Evolutionary conservation across 2,329 filamentous ascomycete genomes (phyloP).

Genomic region (Fusarium lyarnte): DNA sequence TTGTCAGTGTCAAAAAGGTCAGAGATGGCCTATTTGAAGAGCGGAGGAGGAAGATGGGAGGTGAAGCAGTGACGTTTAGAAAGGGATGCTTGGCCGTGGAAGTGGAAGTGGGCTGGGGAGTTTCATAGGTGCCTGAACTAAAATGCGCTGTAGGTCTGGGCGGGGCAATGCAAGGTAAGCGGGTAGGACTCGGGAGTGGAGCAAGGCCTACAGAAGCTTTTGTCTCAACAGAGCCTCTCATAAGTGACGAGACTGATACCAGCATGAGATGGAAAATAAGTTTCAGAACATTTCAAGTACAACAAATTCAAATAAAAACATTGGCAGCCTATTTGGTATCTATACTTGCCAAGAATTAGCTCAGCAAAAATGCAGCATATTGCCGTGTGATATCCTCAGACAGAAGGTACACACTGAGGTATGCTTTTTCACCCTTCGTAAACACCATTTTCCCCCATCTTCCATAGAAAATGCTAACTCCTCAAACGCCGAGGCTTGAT

Average conservation of each 20-base stretch:
- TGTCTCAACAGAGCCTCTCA: background rate
- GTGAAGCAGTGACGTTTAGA: slow-evolving; percentile 41
- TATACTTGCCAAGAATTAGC: background rate
- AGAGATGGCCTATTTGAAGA: slow-evolving; percentile 20
- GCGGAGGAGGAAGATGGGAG: slow-evolving; percentile 15
- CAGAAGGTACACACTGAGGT: background rate
- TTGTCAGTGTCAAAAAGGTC: slow-evolving; percentile 1
- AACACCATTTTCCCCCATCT: background rate
- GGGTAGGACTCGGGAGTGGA: slow-evolving; percentile 3
- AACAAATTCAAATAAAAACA: background rate
- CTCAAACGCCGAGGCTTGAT: slow-evolving; percentile 38
- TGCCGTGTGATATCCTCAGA: background rate
- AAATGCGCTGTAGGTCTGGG: slow-evolving; percentile 19
- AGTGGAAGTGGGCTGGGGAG: slow-evolving; percentile 25
- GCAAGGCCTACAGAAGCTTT: background rate
- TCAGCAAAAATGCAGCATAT: background rate
- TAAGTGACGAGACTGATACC: background rate
- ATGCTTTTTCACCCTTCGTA: background rate
- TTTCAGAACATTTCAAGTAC: background rate
- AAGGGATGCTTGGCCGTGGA: slow-evolving; percentile 20
- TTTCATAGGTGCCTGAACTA: slow-evolving; percentile 43
- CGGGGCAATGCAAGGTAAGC: slow-evolving; percentile 26
- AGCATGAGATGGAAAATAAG: background rate
- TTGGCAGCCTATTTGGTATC: slow-evolving; percentile 33
- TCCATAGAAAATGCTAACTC: slow-evolving; percentile 32